A percentile compares a stretch with the other conserved stretches of the same genome.
phyloP scores from a whole-genome alignment of 2,329 filamentous ascomycete genomes.

The Alternaria longipes region DNA sequence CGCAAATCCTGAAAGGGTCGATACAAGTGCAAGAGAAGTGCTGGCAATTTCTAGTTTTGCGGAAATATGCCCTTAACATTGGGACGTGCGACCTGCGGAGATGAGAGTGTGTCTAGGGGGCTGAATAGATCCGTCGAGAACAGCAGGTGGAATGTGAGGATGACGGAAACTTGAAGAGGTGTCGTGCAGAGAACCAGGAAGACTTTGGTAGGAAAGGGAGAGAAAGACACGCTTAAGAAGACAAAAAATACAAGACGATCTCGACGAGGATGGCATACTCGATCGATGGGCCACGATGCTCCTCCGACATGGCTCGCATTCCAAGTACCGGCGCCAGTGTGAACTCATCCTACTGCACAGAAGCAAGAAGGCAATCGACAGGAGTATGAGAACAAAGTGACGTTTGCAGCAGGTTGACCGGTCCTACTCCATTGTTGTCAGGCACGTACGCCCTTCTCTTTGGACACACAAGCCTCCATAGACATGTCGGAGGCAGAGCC shows the following conservation, averaged over 20 bases:
- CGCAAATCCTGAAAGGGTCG: neutral
- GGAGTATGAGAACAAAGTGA: neutral
- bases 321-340: neutral
- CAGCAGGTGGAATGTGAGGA: neutral
- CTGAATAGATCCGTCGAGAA: neutral
- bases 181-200: neutral
- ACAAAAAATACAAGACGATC: neutral
- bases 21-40: neutral
- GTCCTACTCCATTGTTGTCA: too few species aligned
- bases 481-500: neutral
- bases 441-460: neutral
- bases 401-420: neutral
- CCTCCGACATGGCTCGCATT: neutral
- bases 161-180: neutral
- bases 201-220: neutral
- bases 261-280: neutral
- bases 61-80: neutral
- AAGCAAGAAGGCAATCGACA: neutral
- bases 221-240: neutral
- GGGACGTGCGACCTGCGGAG: neutral
- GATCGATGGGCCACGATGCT: neutral
- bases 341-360: neutral
- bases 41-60: neutral
- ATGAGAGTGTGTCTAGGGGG: neutral
- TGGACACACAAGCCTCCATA: neutral